Evolutionary conservation across 352 stramenopile species (phyloP).

Genomic region (Phytophthora idaei): DNA sequence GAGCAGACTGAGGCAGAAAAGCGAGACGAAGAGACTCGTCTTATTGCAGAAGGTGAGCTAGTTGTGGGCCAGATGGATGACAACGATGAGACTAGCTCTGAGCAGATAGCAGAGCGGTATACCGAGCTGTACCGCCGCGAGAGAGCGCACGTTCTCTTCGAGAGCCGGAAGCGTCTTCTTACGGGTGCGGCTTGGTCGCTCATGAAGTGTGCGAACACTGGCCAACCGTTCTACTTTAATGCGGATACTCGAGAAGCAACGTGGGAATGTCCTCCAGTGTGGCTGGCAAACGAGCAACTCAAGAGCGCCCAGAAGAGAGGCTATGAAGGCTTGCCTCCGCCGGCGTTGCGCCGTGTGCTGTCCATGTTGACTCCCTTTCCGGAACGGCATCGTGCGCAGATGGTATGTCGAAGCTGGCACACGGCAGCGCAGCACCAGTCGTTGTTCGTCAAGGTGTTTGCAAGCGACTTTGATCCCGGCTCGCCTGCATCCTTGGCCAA

Average conservation of each 20-base stretch:
- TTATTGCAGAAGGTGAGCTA: constrained; percentile 76
- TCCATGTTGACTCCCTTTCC: constrained; percentile 79
- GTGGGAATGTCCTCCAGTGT: constrained; percentile 92
- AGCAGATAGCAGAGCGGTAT: constrained; percentile 40
- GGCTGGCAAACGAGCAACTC: constrained; percentile 90
- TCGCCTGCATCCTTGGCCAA: constrained; percentile 29
- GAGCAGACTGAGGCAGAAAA: constrained; percentile 72
- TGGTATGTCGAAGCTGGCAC: constrained; percentile 67
- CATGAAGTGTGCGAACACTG: constrained; percentile 66
- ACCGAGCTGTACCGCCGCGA: constrained; percentile 64
- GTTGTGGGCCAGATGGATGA: constrained; percentile 55
- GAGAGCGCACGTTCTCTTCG: constrained; percentile 58
- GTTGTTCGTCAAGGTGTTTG: constrained; percentile 56
- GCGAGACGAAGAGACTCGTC: constrained; percentile 54
- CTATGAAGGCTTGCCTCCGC: constrained; percentile 82
- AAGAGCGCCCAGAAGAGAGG: constrained; percentile 58
- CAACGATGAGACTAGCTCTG: constrained; percentile 15
- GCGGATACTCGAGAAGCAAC: constrained; percentile 92
- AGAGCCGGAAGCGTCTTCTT: constrained; percentile 57
- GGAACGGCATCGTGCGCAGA: constrained; percentile 48
- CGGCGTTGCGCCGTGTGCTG: constrained; percentile 84
- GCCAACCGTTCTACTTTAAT: constrained; percentile 95
- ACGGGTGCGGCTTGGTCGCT: constrained; percentile 66
- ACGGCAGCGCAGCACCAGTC: constrained; percentile 44
- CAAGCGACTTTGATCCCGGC: constrained; percentile 47